Evolutionary conservation across 495 filamentous ascomycete species (phyloP).

Genomic region (Ascodesmis nigricans): DNA sequence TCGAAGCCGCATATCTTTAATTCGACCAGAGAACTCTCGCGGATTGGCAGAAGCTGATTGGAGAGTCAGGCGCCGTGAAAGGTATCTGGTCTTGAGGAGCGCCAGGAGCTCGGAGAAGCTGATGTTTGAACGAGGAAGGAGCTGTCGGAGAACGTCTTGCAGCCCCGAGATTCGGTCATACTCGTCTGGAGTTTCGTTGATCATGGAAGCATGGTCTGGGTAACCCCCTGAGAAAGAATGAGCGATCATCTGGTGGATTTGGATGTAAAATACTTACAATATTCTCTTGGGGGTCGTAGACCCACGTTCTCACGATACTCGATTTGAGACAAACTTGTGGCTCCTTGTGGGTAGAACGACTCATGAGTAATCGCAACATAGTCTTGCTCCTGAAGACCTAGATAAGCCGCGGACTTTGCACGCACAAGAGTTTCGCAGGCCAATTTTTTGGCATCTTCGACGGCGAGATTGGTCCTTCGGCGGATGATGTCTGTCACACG

Average conservation of each 20-base stretch:
- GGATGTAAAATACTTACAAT: too few species aligned
- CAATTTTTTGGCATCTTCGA: not conserved
- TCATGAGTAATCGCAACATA: slow-evolving; percentile 8
- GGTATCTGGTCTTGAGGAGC: slow-evolving; percentile 1
- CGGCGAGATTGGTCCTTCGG: too few species aligned
- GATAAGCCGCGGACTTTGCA: slow-evolving; percentile 1
- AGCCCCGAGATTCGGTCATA: too few species aligned
- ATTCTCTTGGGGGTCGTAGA: too few species aligned
- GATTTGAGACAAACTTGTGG: too few species aligned
- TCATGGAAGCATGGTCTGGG: too few species aligned
- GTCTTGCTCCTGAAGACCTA: slow-evolving; percentile 5
- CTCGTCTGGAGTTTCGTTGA: too few species aligned
- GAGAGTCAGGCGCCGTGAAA: slow-evolving; percentile 1
- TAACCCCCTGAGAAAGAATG: too few species aligned
- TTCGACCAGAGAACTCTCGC: not conserved
- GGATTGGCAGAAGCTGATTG: not conserved
- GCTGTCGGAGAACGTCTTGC: too few species aligned
- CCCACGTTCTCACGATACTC: too few species aligned
- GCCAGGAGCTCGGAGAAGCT: not conserved
- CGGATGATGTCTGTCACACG: too few species aligned
- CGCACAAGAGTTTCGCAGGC: not conserved
- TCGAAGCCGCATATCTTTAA: slow-evolving; percentile 3
- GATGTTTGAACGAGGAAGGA: not conserved
- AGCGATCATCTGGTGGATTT: too few species aligned
- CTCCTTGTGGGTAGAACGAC: slow-evolving; percentile 6